These are phyloP conservation scores for Austroboletus niveus DNA, from an alignment of 1,284 basidiomycete species.

Conservation along the genomic window DNA sequence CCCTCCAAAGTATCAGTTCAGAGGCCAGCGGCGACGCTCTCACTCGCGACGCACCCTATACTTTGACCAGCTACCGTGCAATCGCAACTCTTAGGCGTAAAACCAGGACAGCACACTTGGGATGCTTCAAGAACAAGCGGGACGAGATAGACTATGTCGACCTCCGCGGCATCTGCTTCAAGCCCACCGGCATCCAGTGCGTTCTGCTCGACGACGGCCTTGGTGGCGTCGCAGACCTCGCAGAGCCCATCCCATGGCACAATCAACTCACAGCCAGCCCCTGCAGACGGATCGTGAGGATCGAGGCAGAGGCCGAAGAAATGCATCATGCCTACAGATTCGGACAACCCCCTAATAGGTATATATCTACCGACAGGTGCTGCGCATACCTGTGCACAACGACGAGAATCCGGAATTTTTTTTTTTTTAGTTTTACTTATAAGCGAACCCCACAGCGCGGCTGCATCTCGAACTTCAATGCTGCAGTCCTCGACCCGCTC, in stretches of 20 bases:
- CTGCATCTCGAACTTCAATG: too few relatives aligned
- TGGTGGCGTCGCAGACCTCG: constrained; percentile 44
- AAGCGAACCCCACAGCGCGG: too few relatives aligned
- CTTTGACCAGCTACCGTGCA: constrained; percentile 58
- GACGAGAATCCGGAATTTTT: too few relatives aligned
- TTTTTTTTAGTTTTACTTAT: too few relatives aligned
- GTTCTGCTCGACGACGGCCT: constrained; percentile 73
- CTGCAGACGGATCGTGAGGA: constrained; percentile 60
- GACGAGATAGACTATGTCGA: constrained; percentile 46
- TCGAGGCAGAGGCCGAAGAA: constrained; percentile 70
- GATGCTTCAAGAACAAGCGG: constrained; percentile 52
- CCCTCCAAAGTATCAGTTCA: constrained; percentile 62
- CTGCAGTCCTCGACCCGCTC: too few relatives aligned
- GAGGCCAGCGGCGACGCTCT: constrained; percentile 59
- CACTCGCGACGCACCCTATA: constrained; percentile 48
- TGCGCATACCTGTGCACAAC: too few relatives aligned
- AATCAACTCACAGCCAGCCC: constrained; percentile 51
- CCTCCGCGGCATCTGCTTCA: constrained; percentile 55
- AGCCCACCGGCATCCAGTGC: constrained; percentile 54
- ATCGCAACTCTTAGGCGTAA: constrained; percentile 46
- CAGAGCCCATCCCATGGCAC: constrained; percentile 59
- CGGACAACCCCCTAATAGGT: too few relatives aligned
- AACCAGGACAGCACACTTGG: constrained; percentile 47
- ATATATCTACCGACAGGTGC: too few relatives aligned
- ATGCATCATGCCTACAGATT: not conserved